These are phyloP conservation scores for Encephalitozoon hellem DNA, from an alignment of 371 early-diverging fungal genomes.

Conservation along the genomic window DNA sequence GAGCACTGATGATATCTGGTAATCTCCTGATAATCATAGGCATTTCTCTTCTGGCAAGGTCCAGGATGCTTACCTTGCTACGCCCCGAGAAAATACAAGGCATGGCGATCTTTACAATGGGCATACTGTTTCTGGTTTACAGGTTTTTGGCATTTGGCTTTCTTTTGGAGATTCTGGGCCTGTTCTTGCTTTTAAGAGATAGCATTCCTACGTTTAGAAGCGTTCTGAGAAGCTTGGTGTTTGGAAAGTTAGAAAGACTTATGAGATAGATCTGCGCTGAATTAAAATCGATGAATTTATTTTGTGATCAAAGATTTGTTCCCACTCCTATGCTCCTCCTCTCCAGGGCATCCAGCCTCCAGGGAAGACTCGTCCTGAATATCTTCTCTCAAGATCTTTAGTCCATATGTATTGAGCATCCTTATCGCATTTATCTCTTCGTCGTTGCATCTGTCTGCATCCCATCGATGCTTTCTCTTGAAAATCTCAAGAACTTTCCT, in stretches of 20 bases:
- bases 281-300: conserved; percentile 2
- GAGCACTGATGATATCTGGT: conserved; percentile 40
- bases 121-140: conserved; percentile 23
- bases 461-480: conserved; percentile 31
- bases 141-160: conserved; percentile 28
- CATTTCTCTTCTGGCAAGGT: conserved; percentile 1
- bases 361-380: background rate
- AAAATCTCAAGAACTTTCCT: conserved; percentile 73
- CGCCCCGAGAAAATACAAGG: conserved; percentile 32
- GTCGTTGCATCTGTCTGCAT: background rate
- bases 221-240: conserved; percentile 18
- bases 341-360: background rate
- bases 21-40: conserved; percentile 45
- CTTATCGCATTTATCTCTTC: conserved; percentile 17
- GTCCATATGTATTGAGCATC: conserved; percentile 16
- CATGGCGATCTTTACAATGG: conserved; percentile 30
- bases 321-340: background rate
- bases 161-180: conserved; percentile 34
- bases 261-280: background rate
- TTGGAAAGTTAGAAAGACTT: conserved; percentile 5
- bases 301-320: background rate
- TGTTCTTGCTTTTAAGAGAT: conserved; percentile 29
- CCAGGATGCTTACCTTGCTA: conserved; percentile 26
- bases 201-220: conserved; percentile 37
- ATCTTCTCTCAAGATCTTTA: background rate